Conservation (phyloP, 2,329 filamentous ascomycete genomes). For the Cladosporium sp. region DNA sequence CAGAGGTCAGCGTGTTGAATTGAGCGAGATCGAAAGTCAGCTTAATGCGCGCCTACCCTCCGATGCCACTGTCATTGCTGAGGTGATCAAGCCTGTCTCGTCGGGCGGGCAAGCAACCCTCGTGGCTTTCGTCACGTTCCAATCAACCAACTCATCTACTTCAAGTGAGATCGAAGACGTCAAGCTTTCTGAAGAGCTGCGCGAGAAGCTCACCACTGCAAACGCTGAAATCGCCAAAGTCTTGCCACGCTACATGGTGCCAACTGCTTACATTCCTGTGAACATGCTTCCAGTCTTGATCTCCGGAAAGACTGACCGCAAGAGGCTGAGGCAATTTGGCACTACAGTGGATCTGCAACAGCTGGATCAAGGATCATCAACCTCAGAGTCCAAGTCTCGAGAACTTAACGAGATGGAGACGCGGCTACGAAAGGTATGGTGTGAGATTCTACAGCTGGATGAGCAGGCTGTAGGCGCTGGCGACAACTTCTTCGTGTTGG, state of each 20-base stretch:
- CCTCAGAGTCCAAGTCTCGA: not conserved
- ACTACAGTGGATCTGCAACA: conserved; percentile 16
- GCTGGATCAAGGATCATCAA: conserved; percentile 13
- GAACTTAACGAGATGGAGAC: conserved; percentile 5
- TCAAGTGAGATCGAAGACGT: conserved; percentile 9
- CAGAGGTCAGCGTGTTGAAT: conserved; percentile 61
- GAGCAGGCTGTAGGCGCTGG: conserved; percentile 27
- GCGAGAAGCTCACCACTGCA: conserved; percentile 3
- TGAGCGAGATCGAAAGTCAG: conserved; percentile 47
- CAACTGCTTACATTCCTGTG: conserved; percentile 42
- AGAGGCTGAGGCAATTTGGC: conserved; percentile 24
- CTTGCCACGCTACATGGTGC: conserved; percentile 36
- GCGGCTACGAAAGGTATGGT: conserved; percentile 1
- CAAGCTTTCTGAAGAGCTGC: conserved; percentile 5
- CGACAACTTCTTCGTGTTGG: conserved; percentile 58
- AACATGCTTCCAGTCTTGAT: conserved; percentile 42
- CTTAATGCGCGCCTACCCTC: conserved; percentile 5
- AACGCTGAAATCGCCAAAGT: conserved; percentile 12
- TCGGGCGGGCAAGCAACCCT: conserved; percentile 14
- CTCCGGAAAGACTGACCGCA: conserved; percentile 40
- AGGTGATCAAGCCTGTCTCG: conserved; percentile 9
- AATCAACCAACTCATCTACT: not conserved
- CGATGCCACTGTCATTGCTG: conserved; percentile 4
- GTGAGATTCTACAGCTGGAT: conserved; percentile 4
- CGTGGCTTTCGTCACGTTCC: conserved; percentile 16